Base-by-base conservation (phyloP, 2,329 filamentous ascomycete genomes). In the Diaporthe caulivora region DNA sequence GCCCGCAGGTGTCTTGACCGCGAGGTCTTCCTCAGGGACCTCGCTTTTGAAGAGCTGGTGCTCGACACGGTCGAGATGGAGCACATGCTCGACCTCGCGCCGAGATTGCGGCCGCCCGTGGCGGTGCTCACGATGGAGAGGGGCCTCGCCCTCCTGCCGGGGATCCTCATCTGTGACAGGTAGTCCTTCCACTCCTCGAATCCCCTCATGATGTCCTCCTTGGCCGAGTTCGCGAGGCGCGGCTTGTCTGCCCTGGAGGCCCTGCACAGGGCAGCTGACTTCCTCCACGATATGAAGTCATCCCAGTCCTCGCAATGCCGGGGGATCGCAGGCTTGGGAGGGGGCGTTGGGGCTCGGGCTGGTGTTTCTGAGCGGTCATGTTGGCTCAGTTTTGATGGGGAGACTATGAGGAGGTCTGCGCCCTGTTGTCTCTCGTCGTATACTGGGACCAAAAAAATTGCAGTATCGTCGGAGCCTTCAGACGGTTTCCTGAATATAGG, bases 361-460 rank as follows among this genome's bases (percentile, higher is more conserved):
- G 65, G 65, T 69, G 65, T 57, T 24, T 57, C 49, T 34, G 49
- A 57, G 9, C 51, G 37, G 11, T 69, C 65, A n/a, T 69, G 51
- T 9, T 29, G 53, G 37, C 21, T 44, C 21, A 68, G 54, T 47
- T 73, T 67, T 18, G 58, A 49, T 29, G 72, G 60, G 8, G 73
- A 70, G 9, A 75, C 54, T 40, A 75, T 75, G 71, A 73, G 71
- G 10, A 75, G 58, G 10, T 75, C 73, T 31, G 73, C 73, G 51
- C 73, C 73, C 26, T 74, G 73, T 29, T 73, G 73, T 47, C 60
- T 75, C 42, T 75, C 73, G 60, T 75, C 73, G 47, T 73, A 64
- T n/a, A 75, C 21, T 29, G 73, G 73, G 17, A 75, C 73, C 58
- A 75, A 68, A 37, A 75, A 72, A 13, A 75, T 72, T 29, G 73